Evolutionary conservation across 225 moss, liverwort and hornwort species (phyloP), one percentile per base, ranked within the genome.

Genomic region (Anthoceros angustus): DNA sequence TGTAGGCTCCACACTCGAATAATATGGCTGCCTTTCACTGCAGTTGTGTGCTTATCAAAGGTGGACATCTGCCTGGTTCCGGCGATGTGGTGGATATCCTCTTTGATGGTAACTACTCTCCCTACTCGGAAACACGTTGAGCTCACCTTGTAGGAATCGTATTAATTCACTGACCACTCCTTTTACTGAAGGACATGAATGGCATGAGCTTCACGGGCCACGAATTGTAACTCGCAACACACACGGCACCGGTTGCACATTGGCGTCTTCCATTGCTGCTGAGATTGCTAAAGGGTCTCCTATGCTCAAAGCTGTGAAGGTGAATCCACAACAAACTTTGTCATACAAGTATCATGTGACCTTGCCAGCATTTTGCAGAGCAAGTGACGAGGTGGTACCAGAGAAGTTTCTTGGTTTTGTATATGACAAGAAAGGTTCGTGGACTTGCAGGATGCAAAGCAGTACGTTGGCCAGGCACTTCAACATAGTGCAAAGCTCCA

Each of bases 161-260:
- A 43, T 40, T 18, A 32, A 7, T 32, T 43, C 14, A 25, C n/a
- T 62, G 20, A 15, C 8, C 6, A 26, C 32, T 42, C 67, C 23
- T 0, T 67, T 49, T n/a, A 32, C 9, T 70, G 50, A 74, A 95
- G 91, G 95, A 61, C 78, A 76, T 41, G 89, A 92, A 62, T 86
- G 82, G 82, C 78, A 84, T 73, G 95, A 98, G 72, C 80, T 83
- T 55, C 84, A 76, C 49, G 86, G 75, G 48, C 73, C 85, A 72
- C 82, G 95, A 10, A 73, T 98, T 48, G 77, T 85, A 70, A 82
- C 95, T 10, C 80, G 77, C 66, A 98, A 98, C 77, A 98, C 89
- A 25, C 95, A 98, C 78, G 95, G 95, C 74, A 98, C 92, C 18
- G 92, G 95, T 20, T 95, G 95, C 75, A 98, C 85, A 42, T 77